Percentiles rank a stretch among this genome's conserved stretches.
These are phyloP conservation scores for Starmerella roubikii DNA, from an alignment of 805 yeast species.

Conservation along the genomic window DNA sequence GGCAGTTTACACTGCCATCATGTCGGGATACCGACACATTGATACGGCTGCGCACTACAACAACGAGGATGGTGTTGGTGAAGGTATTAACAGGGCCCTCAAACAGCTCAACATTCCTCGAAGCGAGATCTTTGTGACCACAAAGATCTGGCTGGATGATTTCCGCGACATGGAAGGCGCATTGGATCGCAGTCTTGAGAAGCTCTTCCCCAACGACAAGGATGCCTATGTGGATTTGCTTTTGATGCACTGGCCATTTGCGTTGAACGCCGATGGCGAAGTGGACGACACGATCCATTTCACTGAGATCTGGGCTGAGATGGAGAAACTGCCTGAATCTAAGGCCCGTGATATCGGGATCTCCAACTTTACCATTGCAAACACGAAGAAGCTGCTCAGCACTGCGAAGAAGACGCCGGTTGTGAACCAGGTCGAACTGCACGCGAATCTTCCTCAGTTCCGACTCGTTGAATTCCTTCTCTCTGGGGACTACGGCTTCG, in stretches of 20 bases:
- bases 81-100: slow-evolving; percentile 27
- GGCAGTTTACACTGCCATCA: slow-evolving; percentile 47
- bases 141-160: slow-evolving; percentile 42
- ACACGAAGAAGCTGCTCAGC: slow-evolving; percentile 37
- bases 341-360: slow-evolving; percentile 60
- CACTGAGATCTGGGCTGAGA: slow-evolving; percentile 45
- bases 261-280: slow-evolving; percentile 16
- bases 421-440: slow-evolving; percentile 62
- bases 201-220: slow-evolving; percentile 28
- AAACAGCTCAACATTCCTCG: slow-evolving; percentile 30
- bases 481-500: slow-evolving; percentile 20
- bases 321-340: slow-evolving; percentile 45
- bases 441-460: slow-evolving; percentile 55
- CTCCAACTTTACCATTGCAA: slow-evolving; percentile 50
- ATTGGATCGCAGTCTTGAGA: slow-evolving; percentile 37
- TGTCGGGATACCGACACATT: slow-evolving; percentile 55
- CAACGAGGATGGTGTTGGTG: slow-evolving; percentile 56
- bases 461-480: slow-evolving; percentile 42
- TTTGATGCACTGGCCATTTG: slow-evolving; percentile 55
- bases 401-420: slow-evolving; percentile 41
- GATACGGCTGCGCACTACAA: slow-evolving; percentile 63
- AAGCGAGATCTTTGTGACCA: slow-evolving; percentile 45
- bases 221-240: slow-evolving; percentile 53
- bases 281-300: slow-evolving; percentile 24
- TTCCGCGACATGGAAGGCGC: slow-evolving; percentile 33